Base-by-base conservation (phyloP, 129 eudicot genomes). In the Mikania micrantha region DNA sequence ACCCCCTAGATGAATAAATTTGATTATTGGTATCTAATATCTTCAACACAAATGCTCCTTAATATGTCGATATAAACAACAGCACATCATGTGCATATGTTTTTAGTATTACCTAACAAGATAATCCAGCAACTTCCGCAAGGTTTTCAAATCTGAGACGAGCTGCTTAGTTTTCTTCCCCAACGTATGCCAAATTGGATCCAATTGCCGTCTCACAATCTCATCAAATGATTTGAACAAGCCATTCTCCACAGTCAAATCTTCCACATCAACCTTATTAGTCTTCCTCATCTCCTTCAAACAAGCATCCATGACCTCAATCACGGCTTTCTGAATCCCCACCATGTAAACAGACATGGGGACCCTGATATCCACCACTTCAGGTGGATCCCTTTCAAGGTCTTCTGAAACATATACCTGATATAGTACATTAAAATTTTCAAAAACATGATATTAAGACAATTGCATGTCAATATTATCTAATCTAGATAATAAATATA, bases 251-350 rank as follows among this genome's bases (percentile, higher is more conserved):
- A 94, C 97, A 4, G 96, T 94, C 75, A 94, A 78, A 75, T 94
- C 99, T 70, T 89, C 99, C 62, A 89, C 90, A 45, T 94, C 99
- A 69, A 94, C 99, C 87, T 89, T 94, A 66, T 89, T 89, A 32
- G 95, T 94, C 82, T 87, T 94, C 90, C 93, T 77, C 97, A 94
- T 89, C 83, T 94, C 99, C 84, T 89, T 94, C 80, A 94, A 80
- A 75, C 99, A 94, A 34, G 95, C 97, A 79, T 89, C 97, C 95
- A 94, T 86, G 2, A 89, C 97, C 81, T 94, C 99, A 41, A 93
- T 82, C 61, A 94, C 91, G 4, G 97, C 97, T 77, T 83, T 93
- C 86, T 94, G 99, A 66, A 94, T 94, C 76, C 85, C 90, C 49
- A 77, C 36, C 99, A 94, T 89, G 66, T 83, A 69, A 0, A 76